Evolutionary conservation across 441 rosid species (phyloP).

Genomic region (Bruguiera hainesii): DNA sequence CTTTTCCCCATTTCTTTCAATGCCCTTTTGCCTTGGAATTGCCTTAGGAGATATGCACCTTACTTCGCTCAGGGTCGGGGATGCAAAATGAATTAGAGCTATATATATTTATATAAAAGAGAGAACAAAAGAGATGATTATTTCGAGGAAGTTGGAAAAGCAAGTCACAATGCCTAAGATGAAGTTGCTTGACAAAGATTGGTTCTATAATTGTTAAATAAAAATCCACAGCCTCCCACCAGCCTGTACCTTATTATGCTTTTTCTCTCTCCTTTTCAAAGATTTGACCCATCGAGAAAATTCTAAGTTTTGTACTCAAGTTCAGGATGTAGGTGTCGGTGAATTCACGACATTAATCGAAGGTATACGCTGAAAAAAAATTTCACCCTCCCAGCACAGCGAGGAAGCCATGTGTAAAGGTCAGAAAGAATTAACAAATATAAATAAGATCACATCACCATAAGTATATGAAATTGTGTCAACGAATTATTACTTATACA

Average conservation of each 20-base stretch:
- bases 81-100: too few species aligned
- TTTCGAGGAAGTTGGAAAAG: background rate
- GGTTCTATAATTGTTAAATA: background rate
- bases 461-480: too few species aligned
- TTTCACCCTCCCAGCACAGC: too few species aligned
- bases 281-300: background rate
- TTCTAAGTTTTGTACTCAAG: background rate
- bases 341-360: background rate
- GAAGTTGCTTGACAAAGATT: background rate
- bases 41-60: background rate
- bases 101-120: too few species aligned
- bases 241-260: background rate
- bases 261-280: background rate
- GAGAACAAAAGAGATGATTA: background rate
- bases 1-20: background rate
- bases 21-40: background rate
- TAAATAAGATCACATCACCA: too few species aligned
- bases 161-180: background rate
- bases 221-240: background rate
- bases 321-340: background rate
- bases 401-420: too few species aligned
- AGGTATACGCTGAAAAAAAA: background rate
- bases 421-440: too few species aligned
- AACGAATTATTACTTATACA: too few species aligned
- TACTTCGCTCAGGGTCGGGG: too few species aligned